phyloP scores from a whole-genome alignment of 768 basidiomycete species.

The Dentipellis sp. region DNA sequence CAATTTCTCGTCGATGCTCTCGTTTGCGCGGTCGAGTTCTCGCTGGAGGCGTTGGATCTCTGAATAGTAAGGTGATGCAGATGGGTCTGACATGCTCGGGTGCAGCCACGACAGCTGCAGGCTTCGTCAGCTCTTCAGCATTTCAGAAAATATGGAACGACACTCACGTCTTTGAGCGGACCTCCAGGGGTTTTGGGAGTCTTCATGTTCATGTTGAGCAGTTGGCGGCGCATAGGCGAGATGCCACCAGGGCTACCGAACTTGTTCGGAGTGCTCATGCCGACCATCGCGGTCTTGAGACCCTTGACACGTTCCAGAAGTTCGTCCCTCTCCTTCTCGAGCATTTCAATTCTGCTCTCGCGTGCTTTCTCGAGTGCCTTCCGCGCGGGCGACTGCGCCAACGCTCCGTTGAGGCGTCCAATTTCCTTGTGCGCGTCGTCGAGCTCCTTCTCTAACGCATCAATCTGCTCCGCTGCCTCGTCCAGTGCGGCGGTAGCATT shows the following conservation, averaged over 20 bases:
- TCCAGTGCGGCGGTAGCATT: conserved; percentile 17
- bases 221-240: conserved; percentile 71
- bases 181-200: conserved; percentile 73
- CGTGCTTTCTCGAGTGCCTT: conserved; percentile 73
- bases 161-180: conserved; percentile 65
- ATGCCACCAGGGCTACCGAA: conserved; percentile 44
- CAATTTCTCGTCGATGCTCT: conserved; percentile 81
- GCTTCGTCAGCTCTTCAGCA: conserved; percentile 7
- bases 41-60: conserved; percentile 68
- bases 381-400: conserved; percentile 65
- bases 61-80: conserved; percentile 51
- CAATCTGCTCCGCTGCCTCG: conserved; percentile 42
- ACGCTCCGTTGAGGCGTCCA: conserved; percentile 52
- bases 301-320: conserved; percentile 61
- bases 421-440: conserved; percentile 73
- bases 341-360: conserved; percentile 63
- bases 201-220: conserved; percentile 56
- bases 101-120: conserved; percentile 70
- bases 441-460: conserved; percentile 65
- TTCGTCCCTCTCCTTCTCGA: conserved; percentile 73
- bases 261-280: conserved; percentile 51
- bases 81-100: conserved; percentile 45
- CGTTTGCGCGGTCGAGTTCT: conserved; percentile 73
- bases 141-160: not conserved
- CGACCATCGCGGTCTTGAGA: conserved; percentile 41